A percentile compares a stretch with the other conserved stretches of the same genome.
These are phyloP conservation scores for Tarenaya hassleriana DNA, from an alignment of 345 rosid species.

Conservation along the genomic window DNA sequence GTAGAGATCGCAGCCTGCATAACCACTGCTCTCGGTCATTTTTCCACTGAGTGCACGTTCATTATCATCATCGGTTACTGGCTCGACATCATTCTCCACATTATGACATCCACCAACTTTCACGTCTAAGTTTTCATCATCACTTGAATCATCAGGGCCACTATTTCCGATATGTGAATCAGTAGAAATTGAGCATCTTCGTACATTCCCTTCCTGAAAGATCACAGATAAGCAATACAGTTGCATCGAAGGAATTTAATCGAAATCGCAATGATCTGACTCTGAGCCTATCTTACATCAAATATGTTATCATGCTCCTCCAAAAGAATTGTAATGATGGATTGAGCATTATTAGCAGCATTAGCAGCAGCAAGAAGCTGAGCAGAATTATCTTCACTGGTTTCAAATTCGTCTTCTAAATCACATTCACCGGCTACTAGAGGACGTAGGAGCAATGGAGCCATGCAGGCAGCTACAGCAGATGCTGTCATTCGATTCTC, in stretches of 20 bases:
- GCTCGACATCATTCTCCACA: conserved; percentile 84
- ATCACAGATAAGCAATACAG: conserved; percentile 19
- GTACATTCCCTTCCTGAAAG: conserved; percentile 89
- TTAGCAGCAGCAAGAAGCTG: conserved; percentile 99
- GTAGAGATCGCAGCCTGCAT: conserved; percentile 76
- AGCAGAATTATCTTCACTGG: conserved; percentile 79
- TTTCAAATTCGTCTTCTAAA: conserved; percentile 81
- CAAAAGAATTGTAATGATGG: conserved; percentile 68
- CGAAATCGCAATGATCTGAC: conserved; percentile 1
- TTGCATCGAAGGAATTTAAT: background rate
- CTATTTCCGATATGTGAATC: conserved; percentile 85
- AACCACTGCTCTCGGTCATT: conserved; percentile 87
- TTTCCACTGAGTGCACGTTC: conserved; percentile 78
- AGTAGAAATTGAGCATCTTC: conserved; percentile 88
- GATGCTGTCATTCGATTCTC: conserved; percentile 94
- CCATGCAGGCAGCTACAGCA: conserved; percentile 99
- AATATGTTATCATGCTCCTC: conserved; percentile 87
- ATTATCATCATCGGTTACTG: conserved; percentile 69
- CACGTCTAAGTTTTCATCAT: conserved; percentile 67
- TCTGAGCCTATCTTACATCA: conserved; percentile 55
- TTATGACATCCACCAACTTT: conserved; percentile 79
- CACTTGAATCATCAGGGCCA: conserved; percentile 85
- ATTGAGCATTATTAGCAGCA: conserved; percentile 96
- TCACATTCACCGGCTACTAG: conserved; percentile 95
- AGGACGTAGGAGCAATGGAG: conserved; percentile 93